Conservation (phyloP, 768 basidiomycete genomes). For the Lentinula sp. region DNA sequence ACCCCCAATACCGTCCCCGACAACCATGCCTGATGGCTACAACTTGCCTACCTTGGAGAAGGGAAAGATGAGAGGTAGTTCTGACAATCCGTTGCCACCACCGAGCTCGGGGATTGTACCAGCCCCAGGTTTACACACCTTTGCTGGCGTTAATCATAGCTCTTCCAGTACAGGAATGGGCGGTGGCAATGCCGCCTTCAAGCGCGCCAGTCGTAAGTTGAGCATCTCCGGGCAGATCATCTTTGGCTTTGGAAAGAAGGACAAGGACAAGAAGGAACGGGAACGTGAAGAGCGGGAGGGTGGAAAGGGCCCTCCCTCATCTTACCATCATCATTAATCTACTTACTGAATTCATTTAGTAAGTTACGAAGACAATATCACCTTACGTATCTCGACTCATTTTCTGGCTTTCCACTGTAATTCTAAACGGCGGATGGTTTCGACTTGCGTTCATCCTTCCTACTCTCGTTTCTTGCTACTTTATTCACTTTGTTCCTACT, state of each 20-base stretch:
- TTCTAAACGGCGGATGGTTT: too few species aligned
- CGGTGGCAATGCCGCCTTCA: constrained; percentile 20
- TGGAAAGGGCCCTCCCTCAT: constrained; percentile 1
- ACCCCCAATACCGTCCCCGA: background rate
- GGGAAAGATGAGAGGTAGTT: background rate
- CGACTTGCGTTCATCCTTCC: background rate
- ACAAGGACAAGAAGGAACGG: constrained; percentile 31
- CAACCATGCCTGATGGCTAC: background rate
- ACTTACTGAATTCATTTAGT: background rate
- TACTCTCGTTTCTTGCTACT: background rate
- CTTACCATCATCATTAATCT: background rate
- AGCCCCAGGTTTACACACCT: background rate
- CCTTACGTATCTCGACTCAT: background rate
- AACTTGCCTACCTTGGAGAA: background rate
- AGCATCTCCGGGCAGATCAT: constrained; percentile 61
- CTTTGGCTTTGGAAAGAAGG: constrained; percentile 40
- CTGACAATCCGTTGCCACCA: background rate
- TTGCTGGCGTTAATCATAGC: constrained; percentile 9
- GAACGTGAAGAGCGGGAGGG: constrained; percentile 2
- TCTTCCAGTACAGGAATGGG: constrained; percentile 16
- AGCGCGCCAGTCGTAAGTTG: constrained; percentile 54
- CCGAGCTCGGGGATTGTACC: background rate
- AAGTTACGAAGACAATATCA: background rate
- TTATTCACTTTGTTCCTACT: background rate
- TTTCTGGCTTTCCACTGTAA: background rate